Conservation (phyloP, 495 filamentous ascomycete genomes). For the Aspergillus hancockii region DNA sequence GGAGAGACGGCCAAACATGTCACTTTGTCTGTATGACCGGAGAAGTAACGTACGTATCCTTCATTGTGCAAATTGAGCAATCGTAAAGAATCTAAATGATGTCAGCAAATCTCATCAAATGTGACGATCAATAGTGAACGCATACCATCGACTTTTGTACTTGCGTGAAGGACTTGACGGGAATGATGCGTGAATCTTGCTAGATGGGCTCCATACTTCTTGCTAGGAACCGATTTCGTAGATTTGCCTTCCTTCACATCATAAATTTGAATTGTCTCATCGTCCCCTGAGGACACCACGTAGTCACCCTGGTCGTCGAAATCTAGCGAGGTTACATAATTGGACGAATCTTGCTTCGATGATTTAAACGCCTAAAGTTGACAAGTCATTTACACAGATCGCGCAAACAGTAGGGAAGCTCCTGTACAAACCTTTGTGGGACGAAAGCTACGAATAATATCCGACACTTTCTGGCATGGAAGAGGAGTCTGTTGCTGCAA, state of each 20-base stretch:
- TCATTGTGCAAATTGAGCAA: conserved; percentile 95
- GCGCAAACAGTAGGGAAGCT: neutral
- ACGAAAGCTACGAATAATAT: conserved; percentile 48
- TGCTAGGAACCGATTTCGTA: conserved; percentile 77
- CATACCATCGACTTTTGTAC: conserved; percentile 80
- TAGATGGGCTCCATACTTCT: conserved; percentile 94
- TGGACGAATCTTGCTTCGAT: conserved; percentile 40
- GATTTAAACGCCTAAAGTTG: conserved; percentile 35
- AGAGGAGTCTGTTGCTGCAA: conserved; percentile 31
- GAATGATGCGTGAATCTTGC: conserved; percentile 91
- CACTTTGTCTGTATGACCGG: conserved; percentile 79
- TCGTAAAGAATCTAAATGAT: conserved; percentile 68
- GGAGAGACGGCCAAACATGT: conserved; percentile 67
- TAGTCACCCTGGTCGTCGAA: conserved; percentile 94
- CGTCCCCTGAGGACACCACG: conserved; percentile 80
- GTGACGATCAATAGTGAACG: conserved; percentile 1
- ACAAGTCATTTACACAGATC: conserved; percentile 17
- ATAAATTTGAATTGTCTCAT: conserved; percentile 93
- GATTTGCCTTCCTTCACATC: conserved; percentile 86
- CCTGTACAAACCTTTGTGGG: conserved; percentile 44
- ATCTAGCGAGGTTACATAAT: conserved; percentile 73
- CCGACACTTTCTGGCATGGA: conserved; percentile 43
- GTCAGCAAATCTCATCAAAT: conserved; percentile 5
- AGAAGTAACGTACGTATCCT: conserved; percentile 91
- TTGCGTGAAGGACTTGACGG: conserved; percentile 88